Evolutionary conservation across 495 filamentous ascomycete genomes (phyloP), one percentile per base, ranked within the genome.

Genomic region (Penicillium psychrofluorescens): DNA sequence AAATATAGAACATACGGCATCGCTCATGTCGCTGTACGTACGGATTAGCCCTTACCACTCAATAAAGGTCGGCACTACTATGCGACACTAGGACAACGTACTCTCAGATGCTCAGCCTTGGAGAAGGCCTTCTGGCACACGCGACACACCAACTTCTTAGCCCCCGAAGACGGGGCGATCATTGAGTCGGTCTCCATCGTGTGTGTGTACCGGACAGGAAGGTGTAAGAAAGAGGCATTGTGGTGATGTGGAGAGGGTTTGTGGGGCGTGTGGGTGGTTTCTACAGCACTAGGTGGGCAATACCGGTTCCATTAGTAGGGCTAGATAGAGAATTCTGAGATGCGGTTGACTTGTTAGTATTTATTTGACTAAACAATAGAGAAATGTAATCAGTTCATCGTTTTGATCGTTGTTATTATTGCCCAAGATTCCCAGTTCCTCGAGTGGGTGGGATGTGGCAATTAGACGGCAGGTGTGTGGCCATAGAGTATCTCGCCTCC

Each of bases 71-170:
- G 12, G 29, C 22, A 22, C 2, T 6, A 22, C 22, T 22, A 22
- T 22, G 22, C 22, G 22, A 22, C 22, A 22, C 22, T 22, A 6
- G 22, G 22, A 4, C 22, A 22, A 53, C 46, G 40, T 54, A 73
- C 69, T 56, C 66, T 61, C 14, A 73, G 46, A 59, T 73, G 69
- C 46, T 73, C 69, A 11, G 64, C 65, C 37, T 73, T 73, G 15
- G 64, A 66, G 38, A 73, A 73, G 34, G 51, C 54, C 42, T 70
- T 73, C 11, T 69, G 61, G 38, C 69, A 73, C 8, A 64, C 58
- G 29, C 61, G 59, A 58, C 69, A 73, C 7, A 62, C 56, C 42
- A 70, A 40, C 10, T 62, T 63, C 50, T 62, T 70, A 38, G 40
- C 46, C 14, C 55, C 49, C 31, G 48, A 4, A 35, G 48, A 33